These are phyloP conservation scores for Colletotrichum orbiculare DNA, from an alignment of 2,329 filamentous ascomycete genomes.

Conservation along the genomic window DNA sequence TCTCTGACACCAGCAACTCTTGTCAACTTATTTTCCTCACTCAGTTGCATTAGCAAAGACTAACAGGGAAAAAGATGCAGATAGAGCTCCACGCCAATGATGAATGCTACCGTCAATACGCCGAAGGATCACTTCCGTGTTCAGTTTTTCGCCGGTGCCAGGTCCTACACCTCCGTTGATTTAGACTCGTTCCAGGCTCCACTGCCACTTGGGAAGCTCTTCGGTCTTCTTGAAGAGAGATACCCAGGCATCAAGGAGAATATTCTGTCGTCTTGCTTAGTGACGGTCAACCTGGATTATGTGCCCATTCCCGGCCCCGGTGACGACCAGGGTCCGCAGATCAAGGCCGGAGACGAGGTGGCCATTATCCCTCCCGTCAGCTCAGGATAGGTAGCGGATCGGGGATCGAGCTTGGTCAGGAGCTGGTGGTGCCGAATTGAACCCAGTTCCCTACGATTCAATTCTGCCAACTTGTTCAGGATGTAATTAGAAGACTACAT, in stretches of 20 bases:
- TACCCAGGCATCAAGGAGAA: constrained; percentile 77
- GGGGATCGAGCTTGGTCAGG: not conserved
- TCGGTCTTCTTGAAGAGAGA: constrained; percentile 72
- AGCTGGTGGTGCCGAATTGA: constrained; percentile 25
- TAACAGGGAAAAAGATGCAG: constrained; percentile 37
- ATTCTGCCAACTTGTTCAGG: constrained; percentile 6
- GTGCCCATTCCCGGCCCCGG: constrained; percentile 70
- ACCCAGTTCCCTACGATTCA: constrained; percentile 15
- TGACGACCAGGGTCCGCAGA: constrained; percentile 56
- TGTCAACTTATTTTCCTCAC: constrained; percentile 17
- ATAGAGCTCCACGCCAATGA: not conserved
- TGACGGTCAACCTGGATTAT: constrained; percentile 86
- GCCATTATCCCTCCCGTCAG: constrained; percentile 90
- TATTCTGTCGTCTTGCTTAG: constrained; percentile 77
- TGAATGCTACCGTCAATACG: constrained; percentile 54
- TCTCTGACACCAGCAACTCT: constrained; percentile 66
- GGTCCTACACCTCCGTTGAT: constrained; percentile 76
- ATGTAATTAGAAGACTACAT: not conserved
- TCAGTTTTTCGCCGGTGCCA: constrained; percentile 84
- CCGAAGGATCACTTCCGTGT: constrained; percentile 78
- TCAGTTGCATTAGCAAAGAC: constrained; percentile 32
- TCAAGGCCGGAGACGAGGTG: constrained; percentile 83
- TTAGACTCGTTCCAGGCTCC: constrained; percentile 75
- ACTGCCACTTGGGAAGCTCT: constrained; percentile 70
- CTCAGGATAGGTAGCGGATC: constrained; percentile 69